Conservation (phyloP, 2,329 filamentous ascomycete species). For the Diaporthe helianthi region DNA sequence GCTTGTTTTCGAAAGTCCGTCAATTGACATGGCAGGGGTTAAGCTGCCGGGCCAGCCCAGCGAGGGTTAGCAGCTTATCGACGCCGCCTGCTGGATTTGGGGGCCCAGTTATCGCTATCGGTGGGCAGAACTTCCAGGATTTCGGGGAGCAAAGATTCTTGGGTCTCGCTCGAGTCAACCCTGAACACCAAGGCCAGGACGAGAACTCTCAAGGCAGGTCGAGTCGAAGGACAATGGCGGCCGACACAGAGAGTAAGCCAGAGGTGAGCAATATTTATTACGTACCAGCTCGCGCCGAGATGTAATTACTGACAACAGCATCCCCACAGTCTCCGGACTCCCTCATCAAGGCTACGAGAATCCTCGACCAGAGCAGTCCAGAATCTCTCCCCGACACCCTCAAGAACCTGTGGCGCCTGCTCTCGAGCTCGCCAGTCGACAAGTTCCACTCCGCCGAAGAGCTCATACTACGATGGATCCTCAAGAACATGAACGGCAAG, state of each 20-base stretch:
- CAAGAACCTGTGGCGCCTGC: constrained; percentile 54
- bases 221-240: not conserved
- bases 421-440: constrained; percentile 51
- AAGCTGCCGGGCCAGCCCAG: constrained; percentile 30
- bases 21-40: constrained; percentile 29
- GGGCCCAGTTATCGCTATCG: not conserved
- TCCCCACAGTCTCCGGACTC: constrained; percentile 36
- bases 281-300: not conserved
- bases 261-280: not conserved
- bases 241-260: not conserved
- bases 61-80: constrained; percentile 25
- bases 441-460: constrained; percentile 62
- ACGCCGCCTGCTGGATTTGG: constrained; percentile 25
- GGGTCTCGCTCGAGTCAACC: not conserved
- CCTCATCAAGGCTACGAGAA: constrained; percentile 60
- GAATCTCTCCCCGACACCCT: constrained; percentile 55
- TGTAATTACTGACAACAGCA: not conserved
- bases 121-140: constrained; percentile 29
- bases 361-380: constrained; percentile 60
- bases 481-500: constrained; percentile 64
- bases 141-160: constrained; percentile 25
- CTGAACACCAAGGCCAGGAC: not conserved
- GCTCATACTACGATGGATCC: constrained; percentile 66
- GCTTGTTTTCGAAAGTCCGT: constrained; percentile 34
- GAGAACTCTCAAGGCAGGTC: not conserved